phyloP scores from a whole-genome alignment of 106 monocot species.

The Dendrobium officinale region DNA sequence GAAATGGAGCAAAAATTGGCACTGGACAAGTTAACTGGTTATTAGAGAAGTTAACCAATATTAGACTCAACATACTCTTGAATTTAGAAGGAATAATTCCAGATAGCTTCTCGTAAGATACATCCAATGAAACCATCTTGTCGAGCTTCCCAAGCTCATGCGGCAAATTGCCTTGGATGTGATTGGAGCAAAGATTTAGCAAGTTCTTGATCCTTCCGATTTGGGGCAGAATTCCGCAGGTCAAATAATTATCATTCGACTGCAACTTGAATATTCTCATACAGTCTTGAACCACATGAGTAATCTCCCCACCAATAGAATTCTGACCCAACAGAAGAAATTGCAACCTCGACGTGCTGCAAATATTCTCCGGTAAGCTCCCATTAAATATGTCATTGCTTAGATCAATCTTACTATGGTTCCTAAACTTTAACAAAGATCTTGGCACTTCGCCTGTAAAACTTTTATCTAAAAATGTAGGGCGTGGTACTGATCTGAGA shows the following conservation, averaged over 20 bases:
- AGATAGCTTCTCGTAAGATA: constrained; percentile 65
- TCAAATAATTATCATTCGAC: constrained; percentile 51
- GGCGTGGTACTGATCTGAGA: too few species aligned
- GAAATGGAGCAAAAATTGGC: constrained; percentile 66
- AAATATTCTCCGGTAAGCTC: constrained; percentile 47
- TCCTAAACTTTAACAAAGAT: too few species aligned
- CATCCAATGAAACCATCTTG: constrained; percentile 67
- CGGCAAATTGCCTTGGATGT: constrained; percentile 45
- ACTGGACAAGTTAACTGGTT: constrained; percentile 52
- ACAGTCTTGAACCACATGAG: constrained; percentile 53
- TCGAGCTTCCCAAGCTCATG: constrained; percentile 73
- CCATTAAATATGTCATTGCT: too few species aligned
- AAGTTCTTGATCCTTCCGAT: constrained; percentile 68
- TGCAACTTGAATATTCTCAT: constrained; percentile 61
- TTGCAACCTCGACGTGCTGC: constrained; percentile 56
- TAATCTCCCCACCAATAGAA: constrained; percentile 44
- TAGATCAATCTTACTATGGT: constrained; percentile 76
- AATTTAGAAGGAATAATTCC: constrained; percentile 56
- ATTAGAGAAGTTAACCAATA: constrained; percentile 77
- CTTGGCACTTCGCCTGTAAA: constrained; percentile 57
- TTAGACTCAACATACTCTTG: constrained; percentile 83
- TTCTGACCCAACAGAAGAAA: constrained; percentile 57
- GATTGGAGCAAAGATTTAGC: constrained; percentile 79
- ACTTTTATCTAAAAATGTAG: constrained; percentile 27
- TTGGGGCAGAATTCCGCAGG: constrained; percentile 50